Percentiles rank a stretch among this genome's conserved stretches.
Evolutionary conservation across 2,329 filamentous ascomycete genomes (phyloP).

Genomic region (Exophiala oligosperma): DNA sequence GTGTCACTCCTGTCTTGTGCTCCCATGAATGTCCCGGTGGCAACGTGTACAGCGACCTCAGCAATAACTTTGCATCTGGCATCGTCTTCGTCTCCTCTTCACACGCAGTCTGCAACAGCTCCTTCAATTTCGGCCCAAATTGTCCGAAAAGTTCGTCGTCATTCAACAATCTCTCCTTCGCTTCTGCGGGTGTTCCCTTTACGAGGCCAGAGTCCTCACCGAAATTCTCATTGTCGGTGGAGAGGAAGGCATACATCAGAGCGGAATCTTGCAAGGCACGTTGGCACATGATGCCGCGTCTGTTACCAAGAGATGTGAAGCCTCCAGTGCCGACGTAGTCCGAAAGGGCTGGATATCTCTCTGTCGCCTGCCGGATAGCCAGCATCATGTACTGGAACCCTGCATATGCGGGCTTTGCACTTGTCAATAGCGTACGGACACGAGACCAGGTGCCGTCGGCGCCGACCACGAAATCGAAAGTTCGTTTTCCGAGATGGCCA

Average conservation of each 20-base stretch:
- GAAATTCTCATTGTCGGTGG: conserved; percentile 26
- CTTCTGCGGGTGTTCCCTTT: conserved; percentile 1
- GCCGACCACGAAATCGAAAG: conserved; percentile 6
- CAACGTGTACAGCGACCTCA: conserved; percentile 28
- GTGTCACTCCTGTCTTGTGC: conserved; percentile 25
- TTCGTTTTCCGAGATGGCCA: not conserved
- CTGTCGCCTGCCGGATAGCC: conserved; percentile 26
- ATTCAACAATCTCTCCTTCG: conserved; percentile 14
- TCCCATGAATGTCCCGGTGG: conserved; percentile 27
- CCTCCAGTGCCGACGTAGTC: conserved; percentile 31
- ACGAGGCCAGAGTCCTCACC: conserved; percentile 10
- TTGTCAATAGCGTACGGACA: conserved; percentile 28
- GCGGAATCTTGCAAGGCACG: conserved; percentile 29
- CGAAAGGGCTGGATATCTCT: conserved; percentile 28
- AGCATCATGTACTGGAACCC: conserved; percentile 16
- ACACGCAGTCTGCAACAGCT: conserved; percentile 28
- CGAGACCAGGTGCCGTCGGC: conserved; percentile 35
- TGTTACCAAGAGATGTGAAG: conserved; percentile 28
- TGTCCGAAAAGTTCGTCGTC: conserved; percentile 15
- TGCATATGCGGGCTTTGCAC: conserved; percentile 26
- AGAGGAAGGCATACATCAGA: conserved; percentile 31
- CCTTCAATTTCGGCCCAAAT: conserved; percentile 25
- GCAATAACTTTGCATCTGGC: not conserved
- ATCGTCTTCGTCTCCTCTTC: conserved; percentile 25
- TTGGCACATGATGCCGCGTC: conserved; percentile 33